phyloP scores from a whole-genome alignment of 371 early-diverging fungal genomes.

The Batkoa obscura region DNA sequence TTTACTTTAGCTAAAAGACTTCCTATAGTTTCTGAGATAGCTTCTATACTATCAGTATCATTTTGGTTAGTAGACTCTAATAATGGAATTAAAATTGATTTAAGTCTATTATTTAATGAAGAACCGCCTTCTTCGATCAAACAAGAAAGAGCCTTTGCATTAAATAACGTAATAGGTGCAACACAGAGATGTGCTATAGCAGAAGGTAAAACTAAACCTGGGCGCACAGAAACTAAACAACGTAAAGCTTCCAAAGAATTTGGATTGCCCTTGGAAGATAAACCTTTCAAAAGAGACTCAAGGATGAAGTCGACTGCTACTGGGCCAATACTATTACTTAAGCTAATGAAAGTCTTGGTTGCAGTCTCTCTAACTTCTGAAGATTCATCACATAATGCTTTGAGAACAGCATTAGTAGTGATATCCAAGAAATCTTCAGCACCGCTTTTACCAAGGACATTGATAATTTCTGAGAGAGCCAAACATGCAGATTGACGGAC shows the following conservation, averaged over 20 bases:
- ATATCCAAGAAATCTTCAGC: conserved; percentile 63
- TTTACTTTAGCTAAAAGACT: conserved; percentile 48
- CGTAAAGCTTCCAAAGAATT: conserved; percentile 81
- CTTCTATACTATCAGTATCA: conserved; percentile 43
- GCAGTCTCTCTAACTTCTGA: conserved; percentile 83
- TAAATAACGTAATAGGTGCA: conserved; percentile 74
- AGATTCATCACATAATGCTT: conserved; percentile 57
- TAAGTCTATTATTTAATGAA: conserved; percentile 62
- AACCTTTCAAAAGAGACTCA: conserved; percentile 64
- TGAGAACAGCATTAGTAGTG: conserved; percentile 58
- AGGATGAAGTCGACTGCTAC: conserved; percentile 82
- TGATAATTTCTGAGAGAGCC: conserved; percentile 82
- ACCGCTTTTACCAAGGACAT: conserved; percentile 57
- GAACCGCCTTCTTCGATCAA: conserved; percentile 81
- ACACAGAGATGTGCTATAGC: conserved; percentile 78
- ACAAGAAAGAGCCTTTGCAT: conserved; percentile 76
- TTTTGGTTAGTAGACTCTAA: conserved; percentile 46
- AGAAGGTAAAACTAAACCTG: conserved; percentile 89
- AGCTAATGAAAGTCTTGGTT: conserved; percentile 81
- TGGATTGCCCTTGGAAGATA: conserved; percentile 45
- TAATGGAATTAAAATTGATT: conserved; percentile 56
- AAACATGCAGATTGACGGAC: conserved; percentile 82
- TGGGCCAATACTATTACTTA: conserved; percentile 75
- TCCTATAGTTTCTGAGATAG: conserved; percentile 41
- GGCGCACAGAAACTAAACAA: conserved; percentile 88